These are phyloP conservation scores for Clavaria fumosa DNA, from an alignment of 768 basidiomycete genomes.

Conservation along the genomic window DNA sequence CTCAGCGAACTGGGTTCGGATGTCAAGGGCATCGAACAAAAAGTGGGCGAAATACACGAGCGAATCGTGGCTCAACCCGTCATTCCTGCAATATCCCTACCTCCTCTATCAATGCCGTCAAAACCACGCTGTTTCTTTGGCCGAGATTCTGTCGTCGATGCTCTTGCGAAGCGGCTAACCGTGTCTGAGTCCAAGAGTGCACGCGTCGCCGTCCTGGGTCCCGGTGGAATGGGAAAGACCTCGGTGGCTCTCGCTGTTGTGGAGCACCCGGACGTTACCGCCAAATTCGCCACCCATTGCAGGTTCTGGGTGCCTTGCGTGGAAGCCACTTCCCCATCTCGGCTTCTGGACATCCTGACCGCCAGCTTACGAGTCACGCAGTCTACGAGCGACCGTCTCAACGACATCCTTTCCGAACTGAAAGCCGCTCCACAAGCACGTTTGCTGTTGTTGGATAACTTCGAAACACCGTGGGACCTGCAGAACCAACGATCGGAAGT, in stretches of 20 bases:
- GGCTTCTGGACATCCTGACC: slow-evolving; percentile 6
- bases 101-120: neutral
- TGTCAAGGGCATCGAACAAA: neutral
- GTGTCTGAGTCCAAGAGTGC: slow-evolving; percentile 1
- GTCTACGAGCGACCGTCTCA: neutral
- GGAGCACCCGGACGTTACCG: slow-evolving; percentile 12
- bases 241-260: slow-evolving; percentile 21
- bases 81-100: neutral
- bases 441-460: slow-evolving; percentile 24
- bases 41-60: neutral
- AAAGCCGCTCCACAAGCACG: slow-evolving; percentile 11
- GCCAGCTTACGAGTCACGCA: neutral
- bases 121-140: neutral
- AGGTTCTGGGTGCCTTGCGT: slow-evolving; percentile 21
- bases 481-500: slow-evolving; percentile 12
- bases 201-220: slow-evolving; percentile 14
- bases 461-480: slow-evolving; percentile 26
- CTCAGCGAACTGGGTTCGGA: too few species aligned
- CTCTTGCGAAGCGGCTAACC: neutral
- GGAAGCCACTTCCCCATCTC: neutral
- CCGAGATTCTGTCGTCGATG: neutral
- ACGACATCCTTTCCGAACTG: neutral
- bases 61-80: neutral
- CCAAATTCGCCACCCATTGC: slow-evolving; percentile 13
- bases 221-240: slow-evolving; percentile 28